A percentile compares a stretch with the other conserved stretches of the same genome.
Conservation (phyloP, 2,329 filamentous ascomycete species). For the Pseudocercospora fijiensis region DNA sequence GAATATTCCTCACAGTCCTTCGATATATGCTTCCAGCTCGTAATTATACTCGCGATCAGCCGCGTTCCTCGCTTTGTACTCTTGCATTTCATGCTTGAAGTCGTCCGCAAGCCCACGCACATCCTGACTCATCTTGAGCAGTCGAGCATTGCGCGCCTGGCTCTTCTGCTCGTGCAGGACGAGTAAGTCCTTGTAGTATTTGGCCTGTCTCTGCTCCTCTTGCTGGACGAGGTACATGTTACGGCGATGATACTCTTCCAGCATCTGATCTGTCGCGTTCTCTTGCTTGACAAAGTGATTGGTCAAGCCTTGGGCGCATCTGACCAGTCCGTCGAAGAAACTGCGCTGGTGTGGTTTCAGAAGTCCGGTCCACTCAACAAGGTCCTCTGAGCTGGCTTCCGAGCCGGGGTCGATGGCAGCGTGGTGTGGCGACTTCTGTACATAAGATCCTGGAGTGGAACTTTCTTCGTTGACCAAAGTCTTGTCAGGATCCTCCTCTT, state of each 20-base stretch:
- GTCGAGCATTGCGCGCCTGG: background rate
- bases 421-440: background rate
- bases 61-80: slow-evolving; percentile 16
- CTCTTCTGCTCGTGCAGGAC: slow-evolving; percentile 30
- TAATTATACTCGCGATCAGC: slow-evolving; percentile 6
- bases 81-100: slow-evolving; percentile 13
- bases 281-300: slow-evolving; percentile 51
- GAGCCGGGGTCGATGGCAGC: slow-evolving; percentile 4
- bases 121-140: background rate
- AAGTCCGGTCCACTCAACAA: slow-evolving; percentile 41
- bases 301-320: slow-evolving; percentile 46
- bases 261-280: slow-evolving; percentile 44
- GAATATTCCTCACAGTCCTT: background rate
- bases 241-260: slow-evolving; percentile 47
- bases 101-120: slow-evolving; percentile 3
- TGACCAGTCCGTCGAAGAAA: slow-evolving; percentile 42
- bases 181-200: slow-evolving; percentile 37
- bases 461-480: slow-evolving; percentile 6
- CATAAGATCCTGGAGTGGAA: background rate
- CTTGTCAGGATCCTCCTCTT: slow-evolving; percentile 15
- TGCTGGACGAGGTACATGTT: slow-evolving; percentile 46
- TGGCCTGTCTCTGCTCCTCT: slow-evolving; percentile 43
- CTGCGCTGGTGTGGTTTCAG: slow-evolving; percentile 43
- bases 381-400: slow-evolving; percentile 20
- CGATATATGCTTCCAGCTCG: slow-evolving; percentile 16